phyloP scores from a whole-genome alignment of 225 moss, liverwort and hornwort species.

The Lunularia cruciata region DNA sequence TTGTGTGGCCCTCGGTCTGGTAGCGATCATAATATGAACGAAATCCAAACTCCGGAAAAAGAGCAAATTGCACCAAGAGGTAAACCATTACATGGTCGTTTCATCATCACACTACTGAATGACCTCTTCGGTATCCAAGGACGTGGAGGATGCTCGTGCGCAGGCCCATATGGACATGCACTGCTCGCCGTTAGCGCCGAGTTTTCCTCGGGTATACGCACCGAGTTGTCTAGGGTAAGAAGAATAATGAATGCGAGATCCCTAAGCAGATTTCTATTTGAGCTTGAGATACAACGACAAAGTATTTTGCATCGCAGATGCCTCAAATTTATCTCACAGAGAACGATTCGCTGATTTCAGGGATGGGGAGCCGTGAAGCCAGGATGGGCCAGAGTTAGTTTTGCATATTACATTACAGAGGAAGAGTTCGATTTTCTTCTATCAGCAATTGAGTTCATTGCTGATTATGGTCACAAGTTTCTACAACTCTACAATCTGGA shows the following conservation, averaged over 20 bases:
- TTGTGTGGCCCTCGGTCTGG: neutral
- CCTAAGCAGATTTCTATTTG: neutral
- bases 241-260: too few species aligned
- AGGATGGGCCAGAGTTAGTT: slow-evolving; percentile 42
- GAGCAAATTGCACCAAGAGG: neutral
- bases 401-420: slow-evolving; percentile 30
- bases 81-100: slow-evolving; percentile 36
- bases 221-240: slow-evolving; percentile 29
- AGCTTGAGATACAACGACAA: too few species aligned
- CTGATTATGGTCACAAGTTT: slow-evolving; percentile 31
- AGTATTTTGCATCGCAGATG: neutral
- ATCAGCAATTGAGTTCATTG: slow-evolving; percentile 42
- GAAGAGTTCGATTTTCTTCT: slow-evolving; percentile 45
- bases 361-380: slow-evolving; percentile 38
- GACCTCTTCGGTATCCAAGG: slow-evolving; percentile 54
- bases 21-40: neutral
- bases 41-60: neutral
- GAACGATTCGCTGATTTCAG: slow-evolving; percentile 8
- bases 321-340: neutral
- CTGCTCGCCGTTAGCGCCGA: slow-evolving; percentile 30
- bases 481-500: slow-evolving; percentile 36
- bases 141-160: slow-evolving; percentile 50
- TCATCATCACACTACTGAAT: slow-evolving; percentile 44
- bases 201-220: slow-evolving; percentile 24
- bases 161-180: slow-evolving; percentile 38